A percentile compares a stretch with the other conserved stretches of the same genome.
Evolutionary conservation across 2,329 filamentous ascomycete species (phyloP).

Genomic region (Eurotiales sp.): DNA sequence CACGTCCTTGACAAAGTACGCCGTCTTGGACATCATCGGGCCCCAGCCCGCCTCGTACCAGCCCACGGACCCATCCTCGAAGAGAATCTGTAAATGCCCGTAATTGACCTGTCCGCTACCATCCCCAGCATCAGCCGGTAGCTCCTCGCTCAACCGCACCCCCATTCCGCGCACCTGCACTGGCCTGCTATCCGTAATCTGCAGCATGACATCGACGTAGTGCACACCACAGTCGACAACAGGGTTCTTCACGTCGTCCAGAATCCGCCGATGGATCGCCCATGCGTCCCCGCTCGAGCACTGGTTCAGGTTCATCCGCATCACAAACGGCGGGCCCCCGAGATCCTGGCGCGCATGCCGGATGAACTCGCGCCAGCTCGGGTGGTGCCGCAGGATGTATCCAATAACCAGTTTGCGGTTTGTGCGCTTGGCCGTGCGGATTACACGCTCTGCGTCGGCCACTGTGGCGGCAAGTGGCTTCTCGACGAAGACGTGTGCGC

Average conservation of each 20-base stretch:
- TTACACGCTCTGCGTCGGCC: conserved; percentile 15
- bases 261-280: conserved; percentile 18
- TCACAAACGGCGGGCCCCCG: conserved; percentile 19
- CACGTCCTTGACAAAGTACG: conserved; percentile 20
- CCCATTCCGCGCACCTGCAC: conserved; percentile 20
- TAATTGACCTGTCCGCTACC: conserved; percentile 19
- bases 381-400: conserved; percentile 18
- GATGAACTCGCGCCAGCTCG: conserved; percentile 21
- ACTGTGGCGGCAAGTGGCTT: conserved; percentile 16
- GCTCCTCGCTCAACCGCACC: conserved; percentile 16
- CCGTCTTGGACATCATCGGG: conserved; percentile 20
- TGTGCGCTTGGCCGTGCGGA: conserved; percentile 12
- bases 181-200: conserved; percentile 18
- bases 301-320: conserved; percentile 21
- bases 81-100: conserved; percentile 19
- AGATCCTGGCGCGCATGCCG: conserved; percentile 16
- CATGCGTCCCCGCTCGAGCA: conserved; percentile 17
- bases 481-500: conserved; percentile 19
- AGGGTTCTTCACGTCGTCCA: conserved; percentile 17
- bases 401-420: conserved; percentile 18
- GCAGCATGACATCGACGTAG: conserved; percentile 21
- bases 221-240: conserved; percentile 19
- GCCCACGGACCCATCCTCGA: conserved; percentile 19
- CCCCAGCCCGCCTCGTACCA: conserved; percentile 22
- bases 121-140: conserved; percentile 1